Evolutionary conservation across 2,329 filamentous ascomycete species (phyloP), one percentile per base, ranked within the genome.

Genomic region (Mycocentrospora acerina): DNA sequence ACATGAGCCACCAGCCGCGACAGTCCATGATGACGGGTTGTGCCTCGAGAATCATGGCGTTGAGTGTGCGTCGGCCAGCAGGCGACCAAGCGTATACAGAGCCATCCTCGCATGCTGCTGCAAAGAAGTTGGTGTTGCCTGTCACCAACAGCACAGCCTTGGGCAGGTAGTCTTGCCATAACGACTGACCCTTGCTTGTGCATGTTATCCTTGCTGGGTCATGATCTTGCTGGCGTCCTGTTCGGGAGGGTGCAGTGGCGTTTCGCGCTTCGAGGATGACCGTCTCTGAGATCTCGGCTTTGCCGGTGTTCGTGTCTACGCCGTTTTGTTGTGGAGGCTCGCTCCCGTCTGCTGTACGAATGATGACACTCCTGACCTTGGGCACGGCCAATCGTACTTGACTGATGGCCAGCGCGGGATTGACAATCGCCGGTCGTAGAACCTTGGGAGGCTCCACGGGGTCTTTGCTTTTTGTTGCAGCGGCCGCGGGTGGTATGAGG

Each of bases 81-180:
- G 91, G 89, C 1, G 90, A 91, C 90, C 93, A 98, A 7, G 88
- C 80, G 60, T 95, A 88, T 7, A 98, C 66, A 13, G 84, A 88
- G 12, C 90, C 93, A 60, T 97, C 93, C 64, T 98, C 93, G 58
- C 90, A 96, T 8, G 87, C 90, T 12, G 86, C 91, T 0, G 88
- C 86, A 87, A 93, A 98, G 62, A 97, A 90, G 52, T 86, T 83
- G 55, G 85, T 83, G 65, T 90, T 97, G 2, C 90, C 94, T 0
- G 91, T 93, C 1, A 94, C 84, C 2, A 97, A 77, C n/a, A 98
- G 79, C 16, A 95, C 86, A 5, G 89, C 82, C 42, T 85, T 80
- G 0, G 91, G 90, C 11, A 98, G 72, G 57, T 88, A 98, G 60
- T 98, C 94, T 59, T 96, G 88, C 93, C 94, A 98, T 3, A 97